These are phyloP conservation scores for Pyricularia grisea DNA, from an alignment of 2,329 filamentous ascomycete species.

Conservation along the genomic window DNA sequence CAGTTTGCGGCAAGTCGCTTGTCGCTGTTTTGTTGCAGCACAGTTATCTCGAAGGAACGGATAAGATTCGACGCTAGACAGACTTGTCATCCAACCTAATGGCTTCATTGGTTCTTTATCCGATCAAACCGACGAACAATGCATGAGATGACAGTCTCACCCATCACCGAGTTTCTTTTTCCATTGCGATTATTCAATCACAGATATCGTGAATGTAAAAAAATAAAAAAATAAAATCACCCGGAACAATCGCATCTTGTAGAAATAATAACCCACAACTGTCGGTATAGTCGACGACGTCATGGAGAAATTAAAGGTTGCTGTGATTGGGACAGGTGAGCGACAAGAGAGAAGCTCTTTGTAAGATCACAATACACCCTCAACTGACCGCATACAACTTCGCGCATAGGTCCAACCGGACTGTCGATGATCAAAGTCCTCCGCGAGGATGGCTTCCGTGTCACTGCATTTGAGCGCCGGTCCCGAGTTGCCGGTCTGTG, in stretches of 20 bases:
- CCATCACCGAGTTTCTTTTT: neutral
- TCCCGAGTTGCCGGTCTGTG: constrained; percentile 31
- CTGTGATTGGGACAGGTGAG: neutral
- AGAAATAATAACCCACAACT: neutral
- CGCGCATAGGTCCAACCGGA: constrained; percentile 16
- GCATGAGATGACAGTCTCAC: neutral
- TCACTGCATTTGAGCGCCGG: constrained; percentile 27
- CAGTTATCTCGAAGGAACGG: neutral
- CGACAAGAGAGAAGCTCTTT: neutral
- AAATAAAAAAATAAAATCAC: neutral
- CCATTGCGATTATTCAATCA: neutral
- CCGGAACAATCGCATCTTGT: neutral
- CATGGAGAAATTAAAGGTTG: neutral
- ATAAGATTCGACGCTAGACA: neutral
- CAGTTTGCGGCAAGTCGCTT: neutral
- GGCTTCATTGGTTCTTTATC: neutral
- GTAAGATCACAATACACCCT: neutral
- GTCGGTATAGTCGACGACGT: neutral
- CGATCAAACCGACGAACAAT: neutral
- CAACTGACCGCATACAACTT: neutral
- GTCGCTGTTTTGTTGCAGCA: neutral
- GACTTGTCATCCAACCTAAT: neutral
- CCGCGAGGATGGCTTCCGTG: constrained; percentile 32
- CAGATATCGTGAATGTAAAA: neutral
- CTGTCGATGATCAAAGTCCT: constrained; percentile 27